Conservation (phyloP, 2,329 filamentous ascomycete species). For the Talaromyces marneffei region DNA sequence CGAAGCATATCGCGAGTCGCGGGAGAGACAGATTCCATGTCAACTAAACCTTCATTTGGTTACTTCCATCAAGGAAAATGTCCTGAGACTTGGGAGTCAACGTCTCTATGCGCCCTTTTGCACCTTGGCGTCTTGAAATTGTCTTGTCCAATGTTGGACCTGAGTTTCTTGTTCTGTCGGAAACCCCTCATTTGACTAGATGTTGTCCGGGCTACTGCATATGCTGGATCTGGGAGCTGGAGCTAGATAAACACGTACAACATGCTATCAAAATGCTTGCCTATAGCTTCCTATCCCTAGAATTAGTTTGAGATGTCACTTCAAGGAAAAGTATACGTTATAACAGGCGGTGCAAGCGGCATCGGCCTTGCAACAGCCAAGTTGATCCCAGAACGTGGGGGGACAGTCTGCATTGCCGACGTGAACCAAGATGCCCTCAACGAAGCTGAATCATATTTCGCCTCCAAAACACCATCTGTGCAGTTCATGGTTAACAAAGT, state of each 20-base stretch:
- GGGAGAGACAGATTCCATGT: no score
- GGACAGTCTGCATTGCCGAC: background rate
- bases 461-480: background rate
- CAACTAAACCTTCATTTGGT: no score
- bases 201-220: no score
- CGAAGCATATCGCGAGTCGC: no score
- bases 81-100: no score
- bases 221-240: background rate
- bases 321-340: background rate
- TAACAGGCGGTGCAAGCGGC: conserved; percentile 6
- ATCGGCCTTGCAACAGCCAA: conserved; percentile 8
- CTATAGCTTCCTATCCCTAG: background rate
- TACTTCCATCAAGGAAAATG: no score
- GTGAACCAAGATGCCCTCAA: background rate
- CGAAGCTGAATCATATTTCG: background rate
- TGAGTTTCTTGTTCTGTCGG: no score
- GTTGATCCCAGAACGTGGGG: background rate
- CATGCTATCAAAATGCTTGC: background rate
- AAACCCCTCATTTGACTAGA: no score
- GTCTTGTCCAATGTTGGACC: no score
- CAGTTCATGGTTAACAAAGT: background rate
- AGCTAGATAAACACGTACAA: background rate
- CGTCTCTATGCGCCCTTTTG: no score
- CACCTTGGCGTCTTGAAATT: no score
- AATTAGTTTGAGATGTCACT: background rate